Percentiles rank a stretch among this genome's conserved stretches.
phyloP scores from a whole-genome alignment of 75 land plant species.

The Picea glauca region DNA sequence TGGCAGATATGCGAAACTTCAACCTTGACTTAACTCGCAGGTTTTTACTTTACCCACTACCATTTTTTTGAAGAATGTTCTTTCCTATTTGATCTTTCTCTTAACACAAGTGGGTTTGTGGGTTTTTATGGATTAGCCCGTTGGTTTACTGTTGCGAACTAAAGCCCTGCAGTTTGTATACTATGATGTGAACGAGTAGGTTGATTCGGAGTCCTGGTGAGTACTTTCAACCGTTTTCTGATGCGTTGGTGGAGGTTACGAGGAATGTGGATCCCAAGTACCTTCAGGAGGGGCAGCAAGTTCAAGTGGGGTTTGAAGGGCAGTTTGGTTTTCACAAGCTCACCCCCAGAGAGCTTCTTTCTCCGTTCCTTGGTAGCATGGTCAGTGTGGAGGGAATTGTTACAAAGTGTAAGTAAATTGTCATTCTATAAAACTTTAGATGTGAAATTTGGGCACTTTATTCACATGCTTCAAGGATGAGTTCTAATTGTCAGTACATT shows the following conservation, averaged over 20 bases:
- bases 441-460: too few relatives aligned
- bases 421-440: background rate
- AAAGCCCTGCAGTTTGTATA: too few relatives aligned
- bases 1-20: conserved; percentile 74
- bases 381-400: conserved; percentile 97
- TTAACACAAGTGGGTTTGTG: too few relatives aligned
- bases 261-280: conserved; percentile 72
- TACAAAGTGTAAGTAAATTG: conserved; percentile 74
- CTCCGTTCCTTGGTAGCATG: conserved; percentile 93
- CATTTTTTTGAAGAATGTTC: background rate
- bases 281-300: conserved; percentile 74
- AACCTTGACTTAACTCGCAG: conserved; percentile 68
- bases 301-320: conserved; percentile 93
- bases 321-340: conserved; percentile 94
- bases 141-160: too few relatives aligned
- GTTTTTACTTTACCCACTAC: conserved; percentile 19
- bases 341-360: conserved; percentile 90
- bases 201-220: conserved; percentile 73
- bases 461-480: too few relatives aligned
- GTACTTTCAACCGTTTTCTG: conserved; percentile 82
- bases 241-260: conserved; percentile 75
- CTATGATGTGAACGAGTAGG: conserved; percentile 20
- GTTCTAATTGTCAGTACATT: too few relatives aligned
- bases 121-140: too few relatives aligned
- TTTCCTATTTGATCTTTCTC: background rate